These are phyloP conservation scores for Termitomyces titanicus DNA, from an alignment of 768 basidiomycete species.

Conservation along the genomic window DNA sequence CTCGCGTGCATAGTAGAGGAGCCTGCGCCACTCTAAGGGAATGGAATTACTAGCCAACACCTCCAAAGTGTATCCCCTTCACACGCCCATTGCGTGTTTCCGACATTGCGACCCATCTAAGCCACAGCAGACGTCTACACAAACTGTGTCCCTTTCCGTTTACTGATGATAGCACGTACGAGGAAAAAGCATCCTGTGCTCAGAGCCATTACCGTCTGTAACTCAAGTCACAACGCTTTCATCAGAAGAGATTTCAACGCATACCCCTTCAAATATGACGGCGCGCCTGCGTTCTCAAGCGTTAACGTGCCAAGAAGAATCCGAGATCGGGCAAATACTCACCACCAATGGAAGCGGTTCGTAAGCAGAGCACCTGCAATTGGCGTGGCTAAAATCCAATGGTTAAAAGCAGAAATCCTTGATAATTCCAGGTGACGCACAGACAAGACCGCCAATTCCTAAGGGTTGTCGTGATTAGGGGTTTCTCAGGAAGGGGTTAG, in stretches of 20 bases:
- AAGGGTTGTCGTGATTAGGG: no score
- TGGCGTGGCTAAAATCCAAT: neutral
- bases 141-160: neutral
- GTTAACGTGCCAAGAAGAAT: neutral
- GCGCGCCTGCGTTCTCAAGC: neutral
- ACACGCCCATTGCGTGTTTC: no score
- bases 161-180: neutral
- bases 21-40: no score
- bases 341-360: neutral
- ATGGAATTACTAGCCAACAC: no score
- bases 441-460: neutral
- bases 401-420: neutral
- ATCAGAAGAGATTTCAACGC: no score
- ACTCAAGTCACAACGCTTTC: neutral
- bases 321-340: neutral
- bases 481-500: neutral
- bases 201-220: neutral
- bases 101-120: no score
- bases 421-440: neutral
- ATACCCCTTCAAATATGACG: constrained; percentile 1
- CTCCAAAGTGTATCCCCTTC: no score
- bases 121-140: neutral
- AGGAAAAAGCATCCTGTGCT: neutral
- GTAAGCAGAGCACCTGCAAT: neutral
- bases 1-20: no score